Conservation (phyloP, 306 rosid species). For the Sesbania bispinosa region DNA sequence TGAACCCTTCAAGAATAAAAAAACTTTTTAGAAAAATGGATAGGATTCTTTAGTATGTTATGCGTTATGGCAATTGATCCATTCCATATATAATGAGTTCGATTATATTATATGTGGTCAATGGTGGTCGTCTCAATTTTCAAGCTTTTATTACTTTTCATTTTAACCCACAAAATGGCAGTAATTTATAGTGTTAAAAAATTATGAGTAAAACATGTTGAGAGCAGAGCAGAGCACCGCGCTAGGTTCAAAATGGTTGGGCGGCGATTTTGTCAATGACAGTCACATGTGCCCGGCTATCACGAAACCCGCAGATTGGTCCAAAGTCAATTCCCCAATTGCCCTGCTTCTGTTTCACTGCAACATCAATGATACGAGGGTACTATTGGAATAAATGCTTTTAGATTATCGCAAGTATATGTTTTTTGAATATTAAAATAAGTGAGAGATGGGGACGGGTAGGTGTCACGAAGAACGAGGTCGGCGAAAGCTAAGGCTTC, state of each 20-base stretch:
- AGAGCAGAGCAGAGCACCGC: background rate
- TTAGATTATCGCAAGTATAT: background rate
- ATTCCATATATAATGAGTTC: no score
- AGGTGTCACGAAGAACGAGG: constrained; percentile 21
- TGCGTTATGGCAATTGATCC: no score
- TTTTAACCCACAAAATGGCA: background rate
- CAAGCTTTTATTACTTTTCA: background rate
- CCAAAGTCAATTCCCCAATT: background rate
- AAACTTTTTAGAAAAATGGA: no score
- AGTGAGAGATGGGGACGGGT: background rate
- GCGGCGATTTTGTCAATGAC: constrained; percentile 4
- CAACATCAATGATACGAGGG: background rate
- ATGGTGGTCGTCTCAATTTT: background rate
- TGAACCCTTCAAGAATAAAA: no score
- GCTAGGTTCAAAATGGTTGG: background rate
- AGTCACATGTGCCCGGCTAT: background rate
- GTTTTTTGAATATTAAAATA: background rate
- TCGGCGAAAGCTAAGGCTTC: constrained; percentile 20
- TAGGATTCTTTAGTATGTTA: no score
- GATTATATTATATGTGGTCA: no score
- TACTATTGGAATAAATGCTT: background rate
- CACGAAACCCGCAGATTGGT: background rate
- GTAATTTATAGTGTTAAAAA: background rate
- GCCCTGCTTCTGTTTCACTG: background rate
- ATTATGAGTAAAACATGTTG: background rate